Evolutionary conservation across 2,329 filamentous ascomycete species (phyloP).

Genomic region (Elsinoe perseae): DNA sequence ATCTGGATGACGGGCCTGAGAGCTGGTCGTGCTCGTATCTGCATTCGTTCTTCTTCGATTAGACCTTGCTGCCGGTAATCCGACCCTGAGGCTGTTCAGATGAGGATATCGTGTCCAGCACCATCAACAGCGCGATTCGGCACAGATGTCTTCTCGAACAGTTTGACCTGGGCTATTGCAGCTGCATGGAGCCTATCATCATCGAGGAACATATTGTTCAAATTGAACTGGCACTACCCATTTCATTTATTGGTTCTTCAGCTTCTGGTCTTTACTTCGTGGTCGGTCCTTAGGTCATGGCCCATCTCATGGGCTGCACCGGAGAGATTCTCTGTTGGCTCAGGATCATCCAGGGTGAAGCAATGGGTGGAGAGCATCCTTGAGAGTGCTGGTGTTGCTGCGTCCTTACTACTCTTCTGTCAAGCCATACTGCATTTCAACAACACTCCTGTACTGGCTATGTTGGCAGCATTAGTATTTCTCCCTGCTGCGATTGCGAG

Average conservation of each 20-base stretch:
- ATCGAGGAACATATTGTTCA: constrained; percentile 2
- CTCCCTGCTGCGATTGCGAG: neutral
- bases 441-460: constrained; percentile 15
- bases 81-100: neutral
- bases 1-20: neutral
- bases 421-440: constrained; percentile 18
- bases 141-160: neutral
- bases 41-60: neutral
- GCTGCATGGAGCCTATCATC: constrained; percentile 3
- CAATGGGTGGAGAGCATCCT: neutral
- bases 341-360: neutral
- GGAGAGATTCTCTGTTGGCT: neutral
- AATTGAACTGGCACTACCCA: constrained; percentile 8
- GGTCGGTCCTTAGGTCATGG: neutral
- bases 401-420: constrained; percentile 9
- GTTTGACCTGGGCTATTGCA: constrained; percentile 10
- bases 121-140: neutral
- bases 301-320: neutral
- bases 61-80: neutral
- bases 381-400: neutral
- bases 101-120: neutral
- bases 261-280: neutral
- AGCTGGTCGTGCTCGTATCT: neutral
- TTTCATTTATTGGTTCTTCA: constrained; percentile 11
- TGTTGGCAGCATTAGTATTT: constrained; percentile 13